Conservation (phyloP, 106 monocot genomes). For the Dendrobium catenatum region DNA sequence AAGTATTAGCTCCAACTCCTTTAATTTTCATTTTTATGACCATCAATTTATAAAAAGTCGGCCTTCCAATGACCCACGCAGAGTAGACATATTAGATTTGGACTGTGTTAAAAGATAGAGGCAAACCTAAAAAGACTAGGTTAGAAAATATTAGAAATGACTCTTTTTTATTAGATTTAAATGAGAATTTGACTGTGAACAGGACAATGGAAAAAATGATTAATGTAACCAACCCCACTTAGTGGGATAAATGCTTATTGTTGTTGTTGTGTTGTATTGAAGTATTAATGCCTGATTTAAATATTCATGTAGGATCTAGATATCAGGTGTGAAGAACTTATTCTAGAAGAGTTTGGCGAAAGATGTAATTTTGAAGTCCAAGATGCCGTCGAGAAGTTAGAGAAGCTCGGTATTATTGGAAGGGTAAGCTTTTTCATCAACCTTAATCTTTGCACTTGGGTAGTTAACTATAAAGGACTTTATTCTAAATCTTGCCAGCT, state of each 20-base stretch:
- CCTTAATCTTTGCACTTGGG: neutral
- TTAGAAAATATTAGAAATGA: too few species aligned
- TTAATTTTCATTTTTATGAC: neutral
- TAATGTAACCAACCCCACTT: too few species aligned
- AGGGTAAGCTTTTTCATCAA: constrained; percentile 38
- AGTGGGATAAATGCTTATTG: too few species aligned
- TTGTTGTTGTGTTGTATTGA: neutral
- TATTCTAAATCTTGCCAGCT: too few species aligned
- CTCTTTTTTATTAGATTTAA: too few species aligned
- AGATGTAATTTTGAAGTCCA: constrained; percentile 85
- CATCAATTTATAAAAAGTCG: neutral
- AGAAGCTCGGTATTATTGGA: constrained; percentile 82
- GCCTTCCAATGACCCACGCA: too few species aligned
- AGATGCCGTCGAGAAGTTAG: constrained; percentile 89
- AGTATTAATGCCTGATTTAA: neutral
- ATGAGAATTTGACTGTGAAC: too few species aligned
- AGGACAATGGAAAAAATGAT: too few species aligned
- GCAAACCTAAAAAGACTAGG: too few species aligned
- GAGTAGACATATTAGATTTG: too few species aligned
- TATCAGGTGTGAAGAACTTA: constrained; percentile 75
- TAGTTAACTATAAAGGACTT: too few species aligned
- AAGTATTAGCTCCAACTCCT: constrained; percentile 29
- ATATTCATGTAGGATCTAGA: constrained; percentile 70
- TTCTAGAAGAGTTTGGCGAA: constrained; percentile 70
- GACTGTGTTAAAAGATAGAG: too few species aligned